These are phyloP conservation scores for Trichosporon inkin DNA, from an alignment of 1,284 basidiomycete genomes.

Conservation along the genomic window DNA sequence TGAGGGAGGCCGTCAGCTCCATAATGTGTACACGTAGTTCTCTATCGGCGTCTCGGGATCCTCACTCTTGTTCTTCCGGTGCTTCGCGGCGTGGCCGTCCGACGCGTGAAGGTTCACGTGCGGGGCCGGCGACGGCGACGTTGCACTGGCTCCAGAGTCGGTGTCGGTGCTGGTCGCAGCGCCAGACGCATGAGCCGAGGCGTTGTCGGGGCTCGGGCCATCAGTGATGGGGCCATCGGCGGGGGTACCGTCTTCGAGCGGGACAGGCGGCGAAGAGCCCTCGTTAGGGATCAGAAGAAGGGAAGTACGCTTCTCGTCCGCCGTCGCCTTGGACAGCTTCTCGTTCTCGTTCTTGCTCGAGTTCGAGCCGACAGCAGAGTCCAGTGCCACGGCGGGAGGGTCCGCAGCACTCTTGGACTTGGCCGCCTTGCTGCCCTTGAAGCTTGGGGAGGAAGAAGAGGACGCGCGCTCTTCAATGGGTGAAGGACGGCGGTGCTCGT, in stretches of 20 bases:
- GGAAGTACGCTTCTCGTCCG: background rate
- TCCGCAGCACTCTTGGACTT: background rate
- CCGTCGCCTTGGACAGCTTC: background rate
- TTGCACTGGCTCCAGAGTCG: background rate
- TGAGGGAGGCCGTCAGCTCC: slow-evolving; percentile 3
- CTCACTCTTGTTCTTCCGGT: slow-evolving; percentile 8
- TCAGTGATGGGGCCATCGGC: background rate
- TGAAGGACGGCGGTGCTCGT: background rate
- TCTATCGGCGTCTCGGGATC: slow-evolving; percentile 2
- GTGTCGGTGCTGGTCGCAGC: background rate
- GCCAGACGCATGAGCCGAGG: background rate
- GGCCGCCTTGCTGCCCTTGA: slow-evolving; percentile 3
- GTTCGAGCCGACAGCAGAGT: background rate
- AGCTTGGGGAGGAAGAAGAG: background rate
- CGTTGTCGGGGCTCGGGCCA: background rate
- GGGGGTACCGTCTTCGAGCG: background rate
- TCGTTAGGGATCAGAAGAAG: background rate
- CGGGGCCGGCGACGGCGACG: background rate
- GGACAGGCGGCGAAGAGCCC: background rate
- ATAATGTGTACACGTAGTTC: slow-evolving; percentile 6
- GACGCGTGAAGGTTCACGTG: slow-evolving; percentile 1
- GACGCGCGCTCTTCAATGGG: background rate
- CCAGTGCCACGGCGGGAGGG: background rate
- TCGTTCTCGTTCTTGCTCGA: background rate
- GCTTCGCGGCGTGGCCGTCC: background rate